Evolutionary conservation across 2,329 filamentous ascomycete species (phyloP).

Genomic region (Botrytis elliptica): DNA sequence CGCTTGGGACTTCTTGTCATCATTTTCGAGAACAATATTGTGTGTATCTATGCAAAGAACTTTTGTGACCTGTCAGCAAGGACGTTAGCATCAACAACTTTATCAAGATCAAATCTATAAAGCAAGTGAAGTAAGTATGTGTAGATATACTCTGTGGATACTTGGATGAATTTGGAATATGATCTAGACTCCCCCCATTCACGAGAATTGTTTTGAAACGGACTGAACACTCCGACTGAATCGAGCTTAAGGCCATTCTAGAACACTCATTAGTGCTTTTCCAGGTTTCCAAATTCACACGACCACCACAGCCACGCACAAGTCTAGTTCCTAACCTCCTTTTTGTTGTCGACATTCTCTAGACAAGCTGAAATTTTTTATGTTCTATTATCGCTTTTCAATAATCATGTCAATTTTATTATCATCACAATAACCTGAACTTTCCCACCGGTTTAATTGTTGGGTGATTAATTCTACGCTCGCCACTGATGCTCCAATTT

Average conservation of each 20-base stretch:
- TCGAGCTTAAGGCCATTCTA: neutral
- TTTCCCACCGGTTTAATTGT: neutral
- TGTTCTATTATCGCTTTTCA: neutral
- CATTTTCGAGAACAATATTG: neutral
- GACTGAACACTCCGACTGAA: neutral
- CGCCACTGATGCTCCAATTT: neutral
- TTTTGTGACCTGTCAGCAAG: neutral
- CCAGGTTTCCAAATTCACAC: neutral
- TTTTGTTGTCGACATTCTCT: neutral
- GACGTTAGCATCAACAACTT: neutral
- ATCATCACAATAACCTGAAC: neutral
- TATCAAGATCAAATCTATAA: neutral
- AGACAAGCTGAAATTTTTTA: neutral
- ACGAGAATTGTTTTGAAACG: neutral
- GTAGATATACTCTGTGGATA: neutral
- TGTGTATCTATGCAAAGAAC: neutral
- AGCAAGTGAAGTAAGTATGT: neutral
- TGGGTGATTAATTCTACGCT: neutral
- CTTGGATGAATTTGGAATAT: neutral
- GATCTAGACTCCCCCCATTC: neutral
- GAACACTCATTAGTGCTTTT: slow-evolving; percentile 4
- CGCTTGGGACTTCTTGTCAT: neutral
- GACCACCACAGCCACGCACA: neutral
- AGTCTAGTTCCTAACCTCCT: neutral
- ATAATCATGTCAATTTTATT: neutral